Base-by-base conservation (phyloP, 2,329 filamentous ascomycete genomes). In the Ilyonectria mors-panacis region DNA sequence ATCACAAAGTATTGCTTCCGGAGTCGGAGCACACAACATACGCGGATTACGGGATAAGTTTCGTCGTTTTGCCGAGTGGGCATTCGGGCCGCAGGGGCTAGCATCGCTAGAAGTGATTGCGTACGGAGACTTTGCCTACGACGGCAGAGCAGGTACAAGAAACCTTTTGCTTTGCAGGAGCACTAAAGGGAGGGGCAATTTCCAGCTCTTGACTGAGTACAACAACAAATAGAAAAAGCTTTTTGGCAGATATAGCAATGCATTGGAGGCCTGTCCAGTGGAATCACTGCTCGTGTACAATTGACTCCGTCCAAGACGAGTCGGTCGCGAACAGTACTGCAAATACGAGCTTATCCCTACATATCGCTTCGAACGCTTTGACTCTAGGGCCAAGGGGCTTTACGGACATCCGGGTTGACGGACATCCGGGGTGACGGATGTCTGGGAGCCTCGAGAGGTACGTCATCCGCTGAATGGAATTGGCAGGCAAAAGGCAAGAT, bases 401-500 rank as follows among this genome's bases (percentile, higher is more conserved):
- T 4, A 26, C 23, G 23, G 23, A 26, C 23, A 26, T 26, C 23
- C 23, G 23, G 23, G 23, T 26, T 26, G 23, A 26, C 23, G 23
- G 23, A 26, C 23, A 26, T 26, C 23, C 23, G 23, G 23, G 23
- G 23, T 26, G 23, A 26, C 23, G 23, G 23, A 26, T 26, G 26
- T 26, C 26, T 26, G 26, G 23, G 23, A 26, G 23, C 23, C 23
- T 26, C 23, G 23, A 26, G 23, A 26, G 23, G 23, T 26, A 26
- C 23, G 23, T 26, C 23, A 26, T 26, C 23, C 23, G 23, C 23
- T 26, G 23, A 26, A 26, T 26, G 23, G 23, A 26, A 26, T 26
- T 26, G 23, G 23, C 23, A 26, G 23, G 67, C 82, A 74, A 87
- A 87, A 0, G 87, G 86, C 57, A 88, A 57, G 30, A 88, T 82